phyloP scores from a whole-genome alignment of 768 basidiomycete genomes.

The Megacollybia marginata region DNA sequence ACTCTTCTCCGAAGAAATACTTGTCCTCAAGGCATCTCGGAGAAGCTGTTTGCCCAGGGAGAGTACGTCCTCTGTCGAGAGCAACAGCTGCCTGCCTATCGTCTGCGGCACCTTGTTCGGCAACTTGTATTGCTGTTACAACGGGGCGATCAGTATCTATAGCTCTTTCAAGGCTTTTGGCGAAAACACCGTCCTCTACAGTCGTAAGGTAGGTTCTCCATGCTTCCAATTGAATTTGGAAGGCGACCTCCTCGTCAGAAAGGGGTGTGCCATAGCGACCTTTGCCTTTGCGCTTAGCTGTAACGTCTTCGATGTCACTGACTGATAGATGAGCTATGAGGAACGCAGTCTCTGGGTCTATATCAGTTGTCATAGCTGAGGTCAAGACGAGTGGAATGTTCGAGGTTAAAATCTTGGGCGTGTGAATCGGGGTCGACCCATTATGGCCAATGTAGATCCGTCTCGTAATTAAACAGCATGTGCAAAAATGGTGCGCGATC shows the following conservation, averaged over 20 bases:
- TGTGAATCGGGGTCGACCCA: too few species aligned
- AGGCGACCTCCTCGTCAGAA: conserved; percentile 39
- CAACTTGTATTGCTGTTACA: conserved; percentile 19
- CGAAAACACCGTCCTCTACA: conserved; percentile 31
- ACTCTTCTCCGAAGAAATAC: background rate
- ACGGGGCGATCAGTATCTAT: conserved; percentile 25
- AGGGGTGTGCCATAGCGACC: conserved; percentile 18
- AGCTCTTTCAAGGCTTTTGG: conserved; percentile 34
- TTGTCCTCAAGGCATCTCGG: conserved; percentile 4
- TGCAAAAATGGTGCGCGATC: too few species aligned
- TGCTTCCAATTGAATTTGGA: conserved; percentile 31
- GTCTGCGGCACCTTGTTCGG: conserved; percentile 31
- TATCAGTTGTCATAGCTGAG: background rate
- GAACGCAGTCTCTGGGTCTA: background rate
- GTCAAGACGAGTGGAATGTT: background rate
- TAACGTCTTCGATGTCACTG: background rate
- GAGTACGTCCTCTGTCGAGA: conserved; percentile 18
- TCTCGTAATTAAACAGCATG: too few species aligned
- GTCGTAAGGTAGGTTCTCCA: conserved; percentile 19
- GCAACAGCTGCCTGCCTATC: conserved; percentile 36
- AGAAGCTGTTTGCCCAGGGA: conserved; percentile 5
- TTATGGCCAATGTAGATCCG: too few species aligned
- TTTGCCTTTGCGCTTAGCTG: conserved; percentile 12
- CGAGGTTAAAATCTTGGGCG: background rate
- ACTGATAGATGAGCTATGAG: background rate